These are phyloP conservation scores for Vigna radiata DNA, from an alignment of 306 rosid species.

Conservation along the genomic window DNA sequence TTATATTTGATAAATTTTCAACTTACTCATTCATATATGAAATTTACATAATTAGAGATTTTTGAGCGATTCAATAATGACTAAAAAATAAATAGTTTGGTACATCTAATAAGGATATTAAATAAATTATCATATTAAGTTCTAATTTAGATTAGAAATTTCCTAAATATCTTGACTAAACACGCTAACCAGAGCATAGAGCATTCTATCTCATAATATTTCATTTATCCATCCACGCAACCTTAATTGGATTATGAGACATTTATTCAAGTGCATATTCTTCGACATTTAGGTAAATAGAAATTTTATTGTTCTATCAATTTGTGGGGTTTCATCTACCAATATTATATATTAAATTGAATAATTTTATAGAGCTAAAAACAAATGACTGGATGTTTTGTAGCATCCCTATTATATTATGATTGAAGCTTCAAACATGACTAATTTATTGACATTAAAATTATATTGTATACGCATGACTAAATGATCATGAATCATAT, in stretches of 20 bases:
- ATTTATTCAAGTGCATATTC: neutral
- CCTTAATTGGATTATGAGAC: neutral
- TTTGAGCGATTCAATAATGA: no score
- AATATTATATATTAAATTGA: neutral
- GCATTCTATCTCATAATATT: neutral
- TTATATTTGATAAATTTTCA: no score
- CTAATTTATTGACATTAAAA: neutral
- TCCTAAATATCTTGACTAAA: neutral
- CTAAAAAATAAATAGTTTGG: no score
- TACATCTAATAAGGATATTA: no score
- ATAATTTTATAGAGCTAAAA: neutral
- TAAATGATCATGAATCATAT: neutral
- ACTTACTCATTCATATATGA: no score
- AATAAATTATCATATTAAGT: no score
- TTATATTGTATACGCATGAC: neutral
- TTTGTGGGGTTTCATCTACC: neutral
- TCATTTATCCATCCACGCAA: neutral
- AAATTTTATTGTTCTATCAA: conserved; percentile 1
- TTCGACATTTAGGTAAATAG: neutral
- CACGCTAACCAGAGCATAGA: neutral
- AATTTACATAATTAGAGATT: no score
- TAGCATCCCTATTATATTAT: neutral
- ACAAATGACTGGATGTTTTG: neutral
- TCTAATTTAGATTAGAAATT: no score
- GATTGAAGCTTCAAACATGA: neutral